Conservation (phyloP, 371 early-diverging fungal species). For the Actinomortierella ambigua region DNA sequence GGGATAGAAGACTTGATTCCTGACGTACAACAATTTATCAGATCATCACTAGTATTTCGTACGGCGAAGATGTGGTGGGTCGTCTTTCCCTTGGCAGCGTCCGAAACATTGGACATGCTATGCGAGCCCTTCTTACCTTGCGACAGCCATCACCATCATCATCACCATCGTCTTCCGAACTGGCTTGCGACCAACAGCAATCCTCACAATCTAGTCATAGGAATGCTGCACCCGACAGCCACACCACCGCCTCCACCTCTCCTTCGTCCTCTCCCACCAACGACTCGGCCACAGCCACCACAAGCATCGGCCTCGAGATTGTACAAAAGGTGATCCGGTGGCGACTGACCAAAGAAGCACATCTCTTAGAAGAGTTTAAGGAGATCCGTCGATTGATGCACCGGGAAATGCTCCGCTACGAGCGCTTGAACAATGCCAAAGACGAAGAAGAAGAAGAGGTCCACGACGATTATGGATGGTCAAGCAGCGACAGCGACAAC, state of each 20-base stretch:
- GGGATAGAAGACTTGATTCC: no score
- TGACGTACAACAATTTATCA: no score
- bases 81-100: constrained; percentile 35
- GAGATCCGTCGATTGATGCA: constrained; percentile 42
- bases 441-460: constrained; percentile 5
- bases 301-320: constrained; percentile 35
- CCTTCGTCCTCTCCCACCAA: no score
- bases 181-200: no score
- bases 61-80: constrained; percentile 40
- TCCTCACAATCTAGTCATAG: no score
- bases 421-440: background rate
- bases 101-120: constrained; percentile 41
- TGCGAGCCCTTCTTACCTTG: constrained; percentile 32
- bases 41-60: constrained; percentile 44
- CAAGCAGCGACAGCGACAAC: no score
- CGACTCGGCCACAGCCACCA: constrained; percentile 10
- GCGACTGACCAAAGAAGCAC: constrained; percentile 30
- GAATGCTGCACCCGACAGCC: background rate
- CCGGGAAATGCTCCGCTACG: constrained; percentile 20
- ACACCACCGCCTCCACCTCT: no score
- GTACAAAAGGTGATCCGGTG: constrained; percentile 46
- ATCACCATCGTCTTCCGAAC: no score
- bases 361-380: constrained; percentile 39
- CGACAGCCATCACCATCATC: constrained; percentile 23
- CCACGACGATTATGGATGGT: background rate